Conservation (phyloP, 116 monocot genomes). For the Dioscorea cayenensis region DNA sequence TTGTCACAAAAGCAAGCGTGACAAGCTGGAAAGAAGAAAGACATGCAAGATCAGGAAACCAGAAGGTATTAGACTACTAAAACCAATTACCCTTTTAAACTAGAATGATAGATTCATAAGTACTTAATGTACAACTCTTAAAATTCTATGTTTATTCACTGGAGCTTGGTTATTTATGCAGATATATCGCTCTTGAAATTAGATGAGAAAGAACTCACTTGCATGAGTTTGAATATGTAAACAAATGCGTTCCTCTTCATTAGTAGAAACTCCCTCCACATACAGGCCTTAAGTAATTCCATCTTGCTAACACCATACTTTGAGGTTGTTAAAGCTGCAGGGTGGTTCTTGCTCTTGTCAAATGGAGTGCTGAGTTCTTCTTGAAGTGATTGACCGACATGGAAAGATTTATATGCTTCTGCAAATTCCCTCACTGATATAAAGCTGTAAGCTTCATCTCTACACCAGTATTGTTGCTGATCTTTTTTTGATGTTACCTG, state of each 20-base stretch:
- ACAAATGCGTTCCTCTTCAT: not conserved
- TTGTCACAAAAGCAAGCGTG: constrained; percentile 13
- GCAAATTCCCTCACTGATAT: not conserved
- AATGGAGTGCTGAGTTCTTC: not conserved
- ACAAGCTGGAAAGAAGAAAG: constrained; percentile 11
- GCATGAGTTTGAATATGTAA: constrained; percentile 6
- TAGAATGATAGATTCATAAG: no score
- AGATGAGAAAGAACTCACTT: constrained; percentile 15
- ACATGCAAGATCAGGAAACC: not conserved
- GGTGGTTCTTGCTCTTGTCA: not conserved
- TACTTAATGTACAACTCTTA: no score
- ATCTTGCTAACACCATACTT: constrained; percentile 1
- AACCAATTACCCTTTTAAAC: no score
- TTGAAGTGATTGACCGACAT: not conserved
- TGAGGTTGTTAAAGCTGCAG: not conserved
- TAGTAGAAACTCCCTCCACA: not conserved
- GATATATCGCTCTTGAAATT: not conserved
- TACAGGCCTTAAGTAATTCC: not conserved
- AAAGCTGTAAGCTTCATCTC: not conserved
- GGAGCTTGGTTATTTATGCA: no score
- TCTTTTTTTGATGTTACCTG: not conserved
- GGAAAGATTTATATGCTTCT: not conserved
- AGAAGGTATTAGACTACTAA: no score
- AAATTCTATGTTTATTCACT: no score
- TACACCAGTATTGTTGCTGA: not conserved